These are phyloP conservation scores for Sordariomycetes sp. DNA, from an alignment of 2,329 filamentous ascomycete genomes.

Conservation along the genomic window DNA sequence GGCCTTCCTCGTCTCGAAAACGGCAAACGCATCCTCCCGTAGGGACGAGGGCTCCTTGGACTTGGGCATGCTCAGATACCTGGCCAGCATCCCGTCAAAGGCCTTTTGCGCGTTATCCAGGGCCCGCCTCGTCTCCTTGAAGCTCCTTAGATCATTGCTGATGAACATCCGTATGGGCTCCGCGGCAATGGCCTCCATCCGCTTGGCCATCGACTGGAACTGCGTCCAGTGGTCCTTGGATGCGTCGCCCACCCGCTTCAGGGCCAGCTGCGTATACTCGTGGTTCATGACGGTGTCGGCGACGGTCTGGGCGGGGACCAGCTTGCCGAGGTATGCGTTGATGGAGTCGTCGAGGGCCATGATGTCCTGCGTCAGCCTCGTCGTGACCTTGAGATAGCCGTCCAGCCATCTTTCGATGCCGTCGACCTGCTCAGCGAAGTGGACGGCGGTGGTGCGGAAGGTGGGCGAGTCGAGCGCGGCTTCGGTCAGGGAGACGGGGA, in stretches of 20 bases:
- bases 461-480: slow-evolving; percentile 92
- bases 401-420: slow-evolving; percentile 85
- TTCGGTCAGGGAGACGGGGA: slow-evolving; percentile 82
- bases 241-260: slow-evolving; percentile 75
- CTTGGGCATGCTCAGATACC: slow-evolving; percentile 78
- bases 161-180: slow-evolving; percentile 77
- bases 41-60: slow-evolving; percentile 86
- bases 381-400: slow-evolving; percentile 36
- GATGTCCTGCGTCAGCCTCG: slow-evolving; percentile 47
- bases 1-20: slow-evolving; percentile 81
- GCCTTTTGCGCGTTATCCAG: slow-evolving; percentile 72
- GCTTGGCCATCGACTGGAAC: slow-evolving; percentile 59
- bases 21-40: slow-evolving; percentile 87
- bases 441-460: slow-evolving; percentile 74
- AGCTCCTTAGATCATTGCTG: slow-evolving; percentile 62
- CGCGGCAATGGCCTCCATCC: slow-evolving; percentile 61
- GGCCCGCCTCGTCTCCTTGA: slow-evolving; percentile 69
- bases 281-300: slow-evolving; percentile 84
- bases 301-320: slow-evolving; percentile 58
- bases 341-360: slow-evolving; percentile 67
- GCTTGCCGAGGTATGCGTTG: slow-evolving; percentile 61
- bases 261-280: slow-evolving; percentile 82
- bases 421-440: slow-evolving; percentile 88
- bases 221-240: slow-evolving; percentile 80
- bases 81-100: slow-evolving; percentile 69